Conservation (phyloP, 306 rosid species). For the Rosa chinensis region DNA sequence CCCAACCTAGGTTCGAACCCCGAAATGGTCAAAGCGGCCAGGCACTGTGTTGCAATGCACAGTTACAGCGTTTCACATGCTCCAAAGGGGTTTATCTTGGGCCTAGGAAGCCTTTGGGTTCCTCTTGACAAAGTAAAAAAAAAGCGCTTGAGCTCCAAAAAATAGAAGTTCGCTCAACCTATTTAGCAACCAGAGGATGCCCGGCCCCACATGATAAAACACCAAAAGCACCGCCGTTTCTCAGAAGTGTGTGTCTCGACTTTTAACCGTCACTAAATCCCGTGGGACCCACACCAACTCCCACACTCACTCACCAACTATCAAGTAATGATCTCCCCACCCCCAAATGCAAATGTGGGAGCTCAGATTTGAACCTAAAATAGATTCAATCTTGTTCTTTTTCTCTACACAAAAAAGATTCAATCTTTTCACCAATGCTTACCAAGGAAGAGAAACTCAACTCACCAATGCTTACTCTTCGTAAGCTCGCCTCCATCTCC, state of each 20-base stretch:
- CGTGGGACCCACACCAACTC: background rate
- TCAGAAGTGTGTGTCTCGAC: too few species aligned
- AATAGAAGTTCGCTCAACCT: too few species aligned
- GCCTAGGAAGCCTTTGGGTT: too few species aligned
- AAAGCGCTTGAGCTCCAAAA: too few species aligned
- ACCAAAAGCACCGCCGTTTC: background rate
- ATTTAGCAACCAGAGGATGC: too few species aligned
- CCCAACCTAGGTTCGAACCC: too few species aligned
- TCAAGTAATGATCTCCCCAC: background rate
- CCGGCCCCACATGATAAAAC: too few species aligned
- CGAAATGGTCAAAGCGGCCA: too few species aligned
- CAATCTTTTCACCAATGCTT: background rate
- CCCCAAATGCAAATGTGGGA: slow-evolving; percentile 20
- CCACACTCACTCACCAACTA: background rate
- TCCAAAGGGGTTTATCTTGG: too few species aligned
- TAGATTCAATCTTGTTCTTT: background rate
- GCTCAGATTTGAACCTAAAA: background rate
- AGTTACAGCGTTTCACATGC: too few species aligned
- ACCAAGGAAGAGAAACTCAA: background rate
- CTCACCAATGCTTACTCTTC: slow-evolving; percentile 2
- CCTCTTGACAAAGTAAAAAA: too few species aligned
- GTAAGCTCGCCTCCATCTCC: background rate
- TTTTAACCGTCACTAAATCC: background rate
- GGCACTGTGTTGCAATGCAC: too few species aligned
- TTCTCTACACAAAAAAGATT: background rate